Evolutionary conservation across 176 grass and related monocot species (phyloP).

Genomic region (Bothriochloa decipiens): DNA sequence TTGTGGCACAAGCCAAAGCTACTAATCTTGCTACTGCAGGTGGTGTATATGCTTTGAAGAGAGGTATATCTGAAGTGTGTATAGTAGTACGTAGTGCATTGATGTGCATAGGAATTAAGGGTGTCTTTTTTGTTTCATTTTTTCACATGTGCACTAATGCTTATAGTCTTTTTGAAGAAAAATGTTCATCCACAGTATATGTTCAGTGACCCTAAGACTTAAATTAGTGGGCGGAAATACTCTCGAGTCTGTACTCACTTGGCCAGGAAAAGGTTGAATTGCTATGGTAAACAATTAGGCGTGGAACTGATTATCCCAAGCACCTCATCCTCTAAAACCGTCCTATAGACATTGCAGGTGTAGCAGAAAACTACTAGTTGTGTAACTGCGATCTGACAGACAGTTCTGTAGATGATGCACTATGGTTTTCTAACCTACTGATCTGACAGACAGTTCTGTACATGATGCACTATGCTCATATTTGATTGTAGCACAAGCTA

Average conservation of each 20-base stretch:
- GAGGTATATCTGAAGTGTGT: conserved; percentile 30
- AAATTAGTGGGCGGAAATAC: background rate
- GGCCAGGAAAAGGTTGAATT: background rate
- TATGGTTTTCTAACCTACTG: too few relatives aligned
- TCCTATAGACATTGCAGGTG: too few relatives aligned
- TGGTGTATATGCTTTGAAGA: conserved; percentile 39
- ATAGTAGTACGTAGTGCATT: conserved; percentile 16
- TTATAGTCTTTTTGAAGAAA: background rate
- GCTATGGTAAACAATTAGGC: background rate
- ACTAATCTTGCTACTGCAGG: conserved; percentile 40
- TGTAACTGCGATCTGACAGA: too few relatives aligned
- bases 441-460: too few relatives aligned
- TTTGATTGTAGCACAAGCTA: too few relatives aligned
- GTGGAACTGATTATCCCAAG: background rate
- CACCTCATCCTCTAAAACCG: background rate
- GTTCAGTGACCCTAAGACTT: background rate
- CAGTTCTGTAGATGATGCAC: too few relatives aligned
- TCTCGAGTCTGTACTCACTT: background rate
- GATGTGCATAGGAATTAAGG: conserved; percentile 46
- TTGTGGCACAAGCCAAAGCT: background rate
- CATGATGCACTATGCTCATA: too few relatives aligned
- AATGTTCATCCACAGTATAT: background rate
- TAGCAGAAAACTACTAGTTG: too few relatives aligned
- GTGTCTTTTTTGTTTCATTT: background rate
- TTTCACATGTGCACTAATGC: background rate